Percentiles rank a stretch among this genome's conserved stretches.
These are phyloP conservation scores for Paraconiothyrium sp. DNA, from an alignment of 2,329 filamentous ascomycete species.

Conservation along the genomic window DNA sequence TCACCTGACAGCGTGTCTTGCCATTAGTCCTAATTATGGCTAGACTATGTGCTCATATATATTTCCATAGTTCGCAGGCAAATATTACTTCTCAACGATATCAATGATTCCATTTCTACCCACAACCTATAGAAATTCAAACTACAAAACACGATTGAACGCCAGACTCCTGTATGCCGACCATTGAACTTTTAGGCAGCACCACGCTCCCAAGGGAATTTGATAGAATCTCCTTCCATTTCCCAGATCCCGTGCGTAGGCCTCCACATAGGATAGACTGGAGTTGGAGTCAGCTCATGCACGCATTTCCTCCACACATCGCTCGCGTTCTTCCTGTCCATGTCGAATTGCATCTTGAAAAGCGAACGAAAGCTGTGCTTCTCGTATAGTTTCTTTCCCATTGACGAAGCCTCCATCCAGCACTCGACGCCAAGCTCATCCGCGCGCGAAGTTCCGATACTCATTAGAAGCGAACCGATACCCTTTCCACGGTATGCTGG, in stretches of 20 bases:
- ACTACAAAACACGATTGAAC: not conserved
- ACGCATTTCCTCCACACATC: constrained; percentile 45
- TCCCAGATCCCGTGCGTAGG: constrained; percentile 33
- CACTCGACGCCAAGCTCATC: constrained; percentile 47
- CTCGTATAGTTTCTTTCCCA: constrained; percentile 50
- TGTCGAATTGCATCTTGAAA: constrained; percentile 44
- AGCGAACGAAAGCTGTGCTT: constrained; percentile 41
- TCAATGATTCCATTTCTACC: no score
- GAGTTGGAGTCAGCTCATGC: constrained; percentile 44
- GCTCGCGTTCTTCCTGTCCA: constrained; percentile 30
- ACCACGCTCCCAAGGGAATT: constrained; percentile 36
- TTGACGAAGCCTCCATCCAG: constrained; percentile 50
- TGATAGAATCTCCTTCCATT: constrained; percentile 24
- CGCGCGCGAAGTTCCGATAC: constrained; percentile 43
- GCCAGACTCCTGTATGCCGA: not conserved
- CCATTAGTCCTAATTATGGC: no score
- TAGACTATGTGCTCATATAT: no score
- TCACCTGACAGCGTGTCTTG: no score
- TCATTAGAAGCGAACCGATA: constrained; percentile 49
- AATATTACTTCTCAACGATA: no score
- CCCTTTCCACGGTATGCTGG: constrained; percentile 48
- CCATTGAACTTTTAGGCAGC: not conserved
- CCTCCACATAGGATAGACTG: constrained; percentile 47
- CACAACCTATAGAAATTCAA: not conserved
- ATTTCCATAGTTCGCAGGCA: no score